These are phyloP conservation scores for Mucor racemosus DNA, from an alignment of 371 early-diverging fungal species.

Conservation along the genomic window DNA sequence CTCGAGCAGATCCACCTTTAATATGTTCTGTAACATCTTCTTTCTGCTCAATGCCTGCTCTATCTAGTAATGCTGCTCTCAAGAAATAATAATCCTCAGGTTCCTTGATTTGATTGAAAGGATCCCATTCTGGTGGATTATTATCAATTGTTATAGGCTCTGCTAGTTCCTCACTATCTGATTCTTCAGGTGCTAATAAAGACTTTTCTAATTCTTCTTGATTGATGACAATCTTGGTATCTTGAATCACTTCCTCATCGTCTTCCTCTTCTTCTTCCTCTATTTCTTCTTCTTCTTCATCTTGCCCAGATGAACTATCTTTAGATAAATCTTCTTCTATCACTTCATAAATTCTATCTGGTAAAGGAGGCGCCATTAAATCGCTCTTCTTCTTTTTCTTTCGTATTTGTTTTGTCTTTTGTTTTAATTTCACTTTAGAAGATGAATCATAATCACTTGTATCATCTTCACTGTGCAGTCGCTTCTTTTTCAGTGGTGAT, in stretches of 20 bases:
- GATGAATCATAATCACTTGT: slow-evolving; percentile 15
- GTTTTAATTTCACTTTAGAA: slow-evolving; percentile 5
- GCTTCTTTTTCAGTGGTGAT: slow-evolving; percentile 11
- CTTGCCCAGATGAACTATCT: slow-evolving; percentile 12
- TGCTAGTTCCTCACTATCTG: slow-evolving; percentile 22
- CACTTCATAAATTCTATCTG: slow-evolving; percentile 20
- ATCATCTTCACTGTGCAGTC: slow-evolving; percentile 18
- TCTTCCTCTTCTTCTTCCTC: slow-evolving; percentile 41
- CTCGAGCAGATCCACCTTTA: slow-evolving; percentile 81
- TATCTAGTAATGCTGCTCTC: slow-evolving; percentile 52
- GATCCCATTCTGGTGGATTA: slow-evolving; percentile 32
- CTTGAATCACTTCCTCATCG: slow-evolving; percentile 23
- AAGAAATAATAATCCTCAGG: slow-evolving; percentile 62
- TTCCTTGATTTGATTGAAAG: slow-evolving; percentile 53
- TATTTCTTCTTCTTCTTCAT: slow-evolving; percentile 31
- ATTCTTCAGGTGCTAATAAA: slow-evolving; percentile 22
- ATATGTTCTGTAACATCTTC: slow-evolving; percentile 8
- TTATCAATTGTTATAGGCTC: background rate
- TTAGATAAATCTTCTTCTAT: slow-evolving; percentile 20
- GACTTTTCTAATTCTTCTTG: slow-evolving; percentile 27
- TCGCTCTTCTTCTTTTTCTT: slow-evolving; percentile 10
- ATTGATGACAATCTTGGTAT: slow-evolving; percentile 18
- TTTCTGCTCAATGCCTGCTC: slow-evolving; percentile 10
- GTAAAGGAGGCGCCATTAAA: background rate
- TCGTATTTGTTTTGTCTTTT: slow-evolving; percentile 2